Evolutionary conservation across 768 basidiomycete species (phyloP).

Genomic region (Leccinum boreale): DNA sequence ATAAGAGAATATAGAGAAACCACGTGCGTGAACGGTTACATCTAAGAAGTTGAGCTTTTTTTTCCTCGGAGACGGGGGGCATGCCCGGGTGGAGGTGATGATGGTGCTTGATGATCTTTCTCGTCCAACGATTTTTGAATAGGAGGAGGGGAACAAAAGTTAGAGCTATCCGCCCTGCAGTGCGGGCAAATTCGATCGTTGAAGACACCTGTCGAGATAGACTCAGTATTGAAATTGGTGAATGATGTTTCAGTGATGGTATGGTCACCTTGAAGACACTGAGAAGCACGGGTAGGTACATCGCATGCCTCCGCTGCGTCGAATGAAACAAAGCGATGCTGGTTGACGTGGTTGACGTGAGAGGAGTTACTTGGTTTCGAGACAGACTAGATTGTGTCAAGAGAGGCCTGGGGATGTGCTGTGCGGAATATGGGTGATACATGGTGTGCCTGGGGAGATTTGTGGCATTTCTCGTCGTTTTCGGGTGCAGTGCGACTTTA

Average conservation of each 20-base stretch:
- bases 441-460: neutral
- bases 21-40: constrained; percentile 48
- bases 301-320: constrained; percentile 31
- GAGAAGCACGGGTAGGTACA: constrained; percentile 51
- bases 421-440: neutral
- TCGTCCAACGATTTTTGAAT: constrained; percentile 52
- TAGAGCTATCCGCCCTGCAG: constrained; percentile 65
- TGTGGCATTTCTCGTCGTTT: neutral
- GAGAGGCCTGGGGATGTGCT: constrained; percentile 5
- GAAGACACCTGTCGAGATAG: constrained; percentile 56
- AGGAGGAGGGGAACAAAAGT: constrained; percentile 73
- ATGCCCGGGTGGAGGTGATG: constrained; percentile 36
- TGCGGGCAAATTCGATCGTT: constrained; percentile 68
- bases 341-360: neutral
- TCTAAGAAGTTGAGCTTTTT: constrained; percentile 44
- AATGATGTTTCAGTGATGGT: neutral
- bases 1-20: constrained; percentile 51
- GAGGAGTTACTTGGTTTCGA: constrained; percentile 3
- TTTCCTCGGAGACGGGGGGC: constrained; percentile 48
- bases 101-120: constrained; percentile 47
- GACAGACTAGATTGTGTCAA: constrained; percentile 1
- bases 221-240: neutral
- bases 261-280: constrained; percentile 57
- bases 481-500: neutral
- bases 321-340: constrained; percentile 38